Evolutionary conservation across 2,329 filamentous ascomycete species (phyloP), one percentile per base, ranked within the genome.

Genomic region (Sclerotinia borealis): DNA sequence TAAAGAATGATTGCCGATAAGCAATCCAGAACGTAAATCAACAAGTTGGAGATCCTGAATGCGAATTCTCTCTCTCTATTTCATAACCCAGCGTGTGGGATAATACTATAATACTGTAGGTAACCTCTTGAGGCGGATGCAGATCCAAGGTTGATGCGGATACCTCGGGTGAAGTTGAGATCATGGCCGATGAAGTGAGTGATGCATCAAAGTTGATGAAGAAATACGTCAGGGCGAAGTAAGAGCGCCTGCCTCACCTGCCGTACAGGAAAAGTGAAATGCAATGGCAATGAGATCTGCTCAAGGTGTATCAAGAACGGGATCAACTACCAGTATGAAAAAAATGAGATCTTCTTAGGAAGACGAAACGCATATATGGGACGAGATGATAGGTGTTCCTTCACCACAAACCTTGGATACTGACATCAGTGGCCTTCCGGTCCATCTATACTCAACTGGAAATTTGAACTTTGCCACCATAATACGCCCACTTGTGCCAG

Each of bases 261-360:
- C 37, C 78, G 77, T 49, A 71, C 75, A 22, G 78, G 76, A 64
- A 80, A 80, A 69, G 79, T 75, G 2, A 78, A 77, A 63, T 80
- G 78, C 51, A 75, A 78, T 61, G 78, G 78, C 1, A 75, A 76
- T 9, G 61, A 68, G 1, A 72, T 71, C 22, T 80, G 78, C 47
- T 72, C 75, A 0, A 74, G 77, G 1, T 79, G 78, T 49, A 66
- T 68, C 4, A 79, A 78, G 66, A 72, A 75, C 61, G 73, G 73
- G 6, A 72, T 78, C 17, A 67, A 66, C 25, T 80, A 78, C 64
- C 76, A 74, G 0, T 79, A 77, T 64, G 48, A 65, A 29, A 34
- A 34, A 34, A 34, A 34, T 34, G 31, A 34, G 5, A 34, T 34
- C 31, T 34, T 10, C 31, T 34, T 34, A n/a, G 31, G 31, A 34